Percentiles rank a stretch among this genome's conserved stretches.
Evolutionary conservation across 208 protist species (phyloP).

Genomic region (Acanthamoeba royreba): DNA sequence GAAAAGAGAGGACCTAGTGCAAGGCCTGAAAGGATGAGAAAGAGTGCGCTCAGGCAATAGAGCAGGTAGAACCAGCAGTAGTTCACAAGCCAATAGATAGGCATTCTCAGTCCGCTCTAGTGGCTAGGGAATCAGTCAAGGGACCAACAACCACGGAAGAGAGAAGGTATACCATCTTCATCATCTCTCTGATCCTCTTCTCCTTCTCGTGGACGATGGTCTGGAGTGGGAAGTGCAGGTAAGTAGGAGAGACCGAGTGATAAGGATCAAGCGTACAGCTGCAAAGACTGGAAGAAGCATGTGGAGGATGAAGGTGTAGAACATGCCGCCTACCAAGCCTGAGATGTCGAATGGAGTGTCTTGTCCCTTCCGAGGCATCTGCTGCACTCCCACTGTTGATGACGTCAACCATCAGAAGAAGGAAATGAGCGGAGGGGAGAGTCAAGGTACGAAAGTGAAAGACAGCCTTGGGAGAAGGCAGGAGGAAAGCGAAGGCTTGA

Average conservation of each 20-base stretch:
- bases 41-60: neutral
- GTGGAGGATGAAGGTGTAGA: constrained; percentile 50
- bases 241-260: too few species aligned
- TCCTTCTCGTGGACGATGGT: constrained; percentile 57
- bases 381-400: neutral
- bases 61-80: constrained; percentile 32
- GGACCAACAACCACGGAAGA: neutral
- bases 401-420: neutral
- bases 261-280: neutral
- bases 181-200: constrained; percentile 28
- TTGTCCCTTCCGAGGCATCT: neutral
- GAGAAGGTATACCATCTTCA: constrained; percentile 56
- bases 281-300: constrained; percentile 25
- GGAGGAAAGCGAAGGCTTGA: neutral
- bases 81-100: constrained; percentile 46
- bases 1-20: neutral
- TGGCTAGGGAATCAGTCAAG: neutral
- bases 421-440: neutral
- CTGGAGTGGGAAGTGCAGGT: too few species aligned
- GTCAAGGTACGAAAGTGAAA: neutral
- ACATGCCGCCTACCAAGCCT: neutral
- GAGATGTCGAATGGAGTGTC: neutral
- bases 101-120: constrained; percentile 34
- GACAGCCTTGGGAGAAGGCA: neutral
- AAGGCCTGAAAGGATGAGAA: neutral